Evolutionary conservation across 257 asterid species (phyloP), one percentile per base, ranked within the genome.

Genomic region (Solanum ahanhuiri): DNA sequence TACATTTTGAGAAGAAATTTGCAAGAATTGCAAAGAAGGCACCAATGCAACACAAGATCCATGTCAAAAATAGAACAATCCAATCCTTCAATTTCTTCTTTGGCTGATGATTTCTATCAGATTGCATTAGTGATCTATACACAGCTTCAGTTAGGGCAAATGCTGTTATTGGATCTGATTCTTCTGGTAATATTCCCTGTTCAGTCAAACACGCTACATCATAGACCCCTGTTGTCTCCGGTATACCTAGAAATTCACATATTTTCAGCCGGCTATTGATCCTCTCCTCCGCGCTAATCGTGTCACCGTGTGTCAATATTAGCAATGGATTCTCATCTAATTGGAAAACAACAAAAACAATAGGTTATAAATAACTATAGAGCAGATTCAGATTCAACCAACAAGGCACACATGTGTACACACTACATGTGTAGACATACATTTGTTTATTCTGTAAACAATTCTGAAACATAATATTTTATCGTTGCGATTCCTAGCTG

Each of bases 301-400:
- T 86, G 90, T 94, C 96, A 9, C 97, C 98, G 17, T 92, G 95
- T 64, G 96, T 94, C 20, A 93, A 77, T 63, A 95, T 93, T 88
- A 94, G 82, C 23, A 93, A 89, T 23, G 97, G 97, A 57, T 87
- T 92, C 75, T 92, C 95, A 84, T 93, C 98, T 95, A 54, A 92
- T 48, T 28, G 30, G 30, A 54, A 1, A 54, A 54, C n/a, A 54
- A 54, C 63, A 54, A 54, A 54, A 54, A 54, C 63, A 54, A 54
- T 1, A 54, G 63, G n/a, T 54, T 17, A 5, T 51, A 17, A 17
- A 17, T 2, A 79, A 45, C 17, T 45, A 45, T 25, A 45, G 64
- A 43, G 15, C 39, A 77, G 64, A 43, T 43, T 77, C 64, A 77
- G 9, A 43, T 43, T 12, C 39, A 43, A 43, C 8, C 63, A 54